These are phyloP conservation scores for Jamesozyma gamospora DNA, from an alignment of 805 yeast species.

Conservation along the genomic window DNA sequence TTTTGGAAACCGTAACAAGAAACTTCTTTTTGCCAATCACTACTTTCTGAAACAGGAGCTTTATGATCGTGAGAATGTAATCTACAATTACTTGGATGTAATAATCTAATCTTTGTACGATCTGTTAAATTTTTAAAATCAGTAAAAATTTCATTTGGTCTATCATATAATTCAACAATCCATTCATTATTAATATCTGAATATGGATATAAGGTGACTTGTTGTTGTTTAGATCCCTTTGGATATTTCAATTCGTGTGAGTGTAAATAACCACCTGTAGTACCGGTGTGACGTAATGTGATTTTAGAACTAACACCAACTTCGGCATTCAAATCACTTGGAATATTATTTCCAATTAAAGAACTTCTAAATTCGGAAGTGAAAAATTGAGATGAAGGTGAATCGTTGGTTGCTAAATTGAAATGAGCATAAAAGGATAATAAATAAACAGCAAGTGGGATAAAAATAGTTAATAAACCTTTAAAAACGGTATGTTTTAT, in stretches of 20 bases:
- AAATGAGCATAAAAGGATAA: slow-evolving; percentile 58
- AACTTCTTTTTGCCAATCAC: slow-evolving; percentile 79
- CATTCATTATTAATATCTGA: slow-evolving; percentile 64
- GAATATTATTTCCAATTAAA: slow-evolving; percentile 51
- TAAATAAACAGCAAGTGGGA: slow-evolving; percentile 50
- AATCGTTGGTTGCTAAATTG: slow-evolving; percentile 44
- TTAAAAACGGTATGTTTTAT: slow-evolving; percentile 42
- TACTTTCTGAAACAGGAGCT: slow-evolving; percentile 60
- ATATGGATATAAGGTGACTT: slow-evolving; percentile 71
- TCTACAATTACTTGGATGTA: slow-evolving; percentile 49
- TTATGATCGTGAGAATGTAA: slow-evolving; percentile 82
- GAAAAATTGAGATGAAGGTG: slow-evolving; percentile 64
- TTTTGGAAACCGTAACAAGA: slow-evolving; percentile 70
- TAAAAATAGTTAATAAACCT: slow-evolving; percentile 42
- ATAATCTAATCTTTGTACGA: slow-evolving; percentile 63
- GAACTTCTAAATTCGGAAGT: slow-evolving; percentile 61
- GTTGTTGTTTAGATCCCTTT: slow-evolving; percentile 79
- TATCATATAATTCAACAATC: slow-evolving; percentile 61
- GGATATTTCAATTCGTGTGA: slow-evolving; percentile 63
- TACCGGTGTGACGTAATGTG: slow-evolving; percentile 57
- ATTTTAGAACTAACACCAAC: slow-evolving; percentile 68
- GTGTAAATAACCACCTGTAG: slow-evolving; percentile 75
- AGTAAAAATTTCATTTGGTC: slow-evolving; percentile 42
- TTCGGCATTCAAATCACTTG: slow-evolving; percentile 46
- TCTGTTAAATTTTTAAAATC: slow-evolving; percentile 53